Evolutionary conservation across 2,329 filamentous ascomycete genomes (phyloP), one percentile per base, ranked within the genome.

Genomic region (Truncatella angustata): DNA sequence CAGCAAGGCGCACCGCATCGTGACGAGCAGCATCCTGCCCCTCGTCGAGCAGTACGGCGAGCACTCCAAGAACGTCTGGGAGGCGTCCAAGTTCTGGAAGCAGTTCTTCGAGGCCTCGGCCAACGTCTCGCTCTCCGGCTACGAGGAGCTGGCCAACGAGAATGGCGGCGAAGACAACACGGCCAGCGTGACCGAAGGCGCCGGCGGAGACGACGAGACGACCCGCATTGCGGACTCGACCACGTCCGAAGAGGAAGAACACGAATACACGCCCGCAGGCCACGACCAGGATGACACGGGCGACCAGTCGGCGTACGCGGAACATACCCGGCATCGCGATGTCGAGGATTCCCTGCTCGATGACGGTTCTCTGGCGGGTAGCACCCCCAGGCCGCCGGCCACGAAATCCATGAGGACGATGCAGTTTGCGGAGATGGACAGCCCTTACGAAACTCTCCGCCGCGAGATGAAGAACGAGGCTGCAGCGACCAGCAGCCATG

Each of bases 31-130:
- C 66, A 97, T 99, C 51, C 74, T 99, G 3, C 94, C 94, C 1
- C 81, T 97, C 1, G 91, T 99, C 18, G 93, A 97, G 68, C 88
- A 96, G 66, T 99, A 99, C 72, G 90, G 90, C 42, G 91, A 96
- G 59, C 89, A 97, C 66, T 97, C 94, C 2, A 87, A 87, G 57
- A 85, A 91, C 45, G 93, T 99, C 2, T 99, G 94, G 94, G 92
- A 97, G 62, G 91, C 92, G 20, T 96, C 93, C 50, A 96, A 96
- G 89, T 99, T 99, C 73, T 99, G 94, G 94, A 99, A 99, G 73
- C 92, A 97, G 76, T 99, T 99, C 77, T 99, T 99, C 72, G 94
- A 99, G 73, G 91, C 94, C 32, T 96, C 92, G 44, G 94, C 94
- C 67, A 97, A 99, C 64, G 93, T 99, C 23, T 96, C 93, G 10